Evolutionary conservation across 495 filamentous ascomycete species (phyloP), one percentile per base, ranked within the genome.

Genomic region (Astrothelium subdiscretum): DNA sequence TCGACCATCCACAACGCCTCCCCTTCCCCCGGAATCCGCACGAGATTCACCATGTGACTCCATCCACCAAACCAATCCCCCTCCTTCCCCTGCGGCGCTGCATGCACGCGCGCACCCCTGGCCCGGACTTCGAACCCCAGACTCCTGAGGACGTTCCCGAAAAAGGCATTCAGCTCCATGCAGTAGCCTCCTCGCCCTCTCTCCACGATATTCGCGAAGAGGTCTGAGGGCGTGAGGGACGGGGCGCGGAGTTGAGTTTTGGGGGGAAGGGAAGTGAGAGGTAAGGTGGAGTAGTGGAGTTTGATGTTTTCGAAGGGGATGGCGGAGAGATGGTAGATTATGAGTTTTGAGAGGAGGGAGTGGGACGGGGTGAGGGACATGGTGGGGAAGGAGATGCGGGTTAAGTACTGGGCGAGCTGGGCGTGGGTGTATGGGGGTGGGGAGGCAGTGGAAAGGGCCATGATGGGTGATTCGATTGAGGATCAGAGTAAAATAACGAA

Each of bases 241-340:
- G 48, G 48, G 22, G 29, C 24, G 1, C 48, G 48, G 8, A 87
- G 73, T 0, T 71, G 64, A 54, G 83, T 79, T 6, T 76, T 72
- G 0, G 67, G 60, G 6, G 48, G 22, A 15, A 54, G 22, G 8
- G 48, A 15, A 2, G 48, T 54, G 48, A 8, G 24, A 29, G 48
- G 48, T 2, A 27, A 5, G 20, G 48, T 27, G 0, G 80, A 89
- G 68, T 85, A 84, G 65, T 85, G 82, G 0, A 84, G 68, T 6
- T 73, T 69, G 3, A 85, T 69, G 65, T 88, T 90, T 65, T 92
- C 89, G 59, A 89, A 91, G 0, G 88, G 87, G 20, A 90, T 79
- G 8, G 73, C 72, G 0, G 82, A 3, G 24, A 54, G 48, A 5
- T 54, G 48, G 48, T 54, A 15, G 48, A 15, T 29, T 3, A 54